Percentiles rank a stretch among this genome's conserved stretches.
These are phyloP conservation scores for Zymoseptoria ardabiliae DNA, from an alignment of 2,329 filamentous ascomycete species.

Conservation along the genomic window DNA sequence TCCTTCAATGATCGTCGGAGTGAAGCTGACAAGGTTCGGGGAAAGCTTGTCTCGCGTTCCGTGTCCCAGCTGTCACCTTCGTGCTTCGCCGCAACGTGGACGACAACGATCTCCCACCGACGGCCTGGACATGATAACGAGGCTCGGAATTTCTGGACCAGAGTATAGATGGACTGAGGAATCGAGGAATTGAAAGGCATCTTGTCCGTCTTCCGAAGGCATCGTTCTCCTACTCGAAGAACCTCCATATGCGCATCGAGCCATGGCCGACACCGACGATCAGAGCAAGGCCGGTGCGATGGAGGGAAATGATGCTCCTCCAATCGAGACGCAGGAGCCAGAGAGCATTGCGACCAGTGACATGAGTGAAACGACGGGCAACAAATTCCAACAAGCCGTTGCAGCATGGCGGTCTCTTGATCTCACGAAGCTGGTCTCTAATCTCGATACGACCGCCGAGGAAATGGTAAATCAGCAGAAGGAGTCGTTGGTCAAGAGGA, in stretches of 20 bases:
- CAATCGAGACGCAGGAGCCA: constrained; percentile 2
- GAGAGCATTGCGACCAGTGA: constrained; percentile 30
- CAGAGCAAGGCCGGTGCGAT: constrained; percentile 3
- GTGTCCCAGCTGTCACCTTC: constrained; percentile 1
- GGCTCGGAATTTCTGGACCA: not conserved
- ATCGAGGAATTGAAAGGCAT: not conserved
- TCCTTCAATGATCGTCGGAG: not conserved
- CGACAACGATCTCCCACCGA: not conserved
- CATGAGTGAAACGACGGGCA: constrained; percentile 46
- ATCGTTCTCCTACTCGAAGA: not conserved
- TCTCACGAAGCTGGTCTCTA: constrained; percentile 72
- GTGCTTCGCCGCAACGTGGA: constrained; percentile 1
- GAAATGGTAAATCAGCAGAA: constrained; percentile 90
- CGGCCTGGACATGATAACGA: not conserved
- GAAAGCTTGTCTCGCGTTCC: not conserved
- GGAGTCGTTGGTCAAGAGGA: constrained; percentile 90
- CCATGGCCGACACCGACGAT: constrained; percentile 1
- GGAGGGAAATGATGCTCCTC: not conserved
- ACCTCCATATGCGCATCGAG: not conserved
- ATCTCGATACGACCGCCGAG: constrained; percentile 85
- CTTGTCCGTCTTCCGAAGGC: not conserved
- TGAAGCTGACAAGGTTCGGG: not conserved
- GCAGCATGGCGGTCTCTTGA: constrained; percentile 94
- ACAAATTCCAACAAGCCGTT: constrained; percentile 95
- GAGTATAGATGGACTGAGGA: not conserved